phyloP scores from a whole-genome alignment of 345 rosid species.

The Bruguiera parviflora region DNA sequence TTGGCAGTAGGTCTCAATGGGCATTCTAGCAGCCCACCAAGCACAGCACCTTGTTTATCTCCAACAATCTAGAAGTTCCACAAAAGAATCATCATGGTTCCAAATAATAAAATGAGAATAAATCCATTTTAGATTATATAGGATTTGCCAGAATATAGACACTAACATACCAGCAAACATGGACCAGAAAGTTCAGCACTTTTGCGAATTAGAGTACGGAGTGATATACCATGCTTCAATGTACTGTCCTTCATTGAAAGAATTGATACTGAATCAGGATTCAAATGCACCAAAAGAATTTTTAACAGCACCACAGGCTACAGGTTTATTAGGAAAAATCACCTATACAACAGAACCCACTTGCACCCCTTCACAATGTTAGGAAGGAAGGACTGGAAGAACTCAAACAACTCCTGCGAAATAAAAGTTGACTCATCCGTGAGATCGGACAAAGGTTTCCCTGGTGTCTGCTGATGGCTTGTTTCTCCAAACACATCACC shows the following conservation, averaged over 20 bases:
- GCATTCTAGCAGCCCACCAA: conserved; percentile 79
- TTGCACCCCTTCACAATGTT: conserved; percentile 82
- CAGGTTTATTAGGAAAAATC: conserved; percentile 20
- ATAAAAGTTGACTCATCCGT: conserved; percentile 61
- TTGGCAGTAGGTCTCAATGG: conserved; percentile 79
- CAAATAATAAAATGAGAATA: not conserved
- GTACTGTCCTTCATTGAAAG: conserved; percentile 94
- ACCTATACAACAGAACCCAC: conserved; percentile 89
- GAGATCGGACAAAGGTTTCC: conserved; percentile 41
- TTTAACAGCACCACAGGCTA: not conserved
- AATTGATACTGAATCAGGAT: conserved; percentile 36
- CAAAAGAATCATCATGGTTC: conserved; percentile 5
- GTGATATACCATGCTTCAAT: conserved; percentile 89
- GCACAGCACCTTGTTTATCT: conserved; percentile 77
- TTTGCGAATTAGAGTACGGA: conserved; percentile 83
- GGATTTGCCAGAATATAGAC: conserved; percentile 1
- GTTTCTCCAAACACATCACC: conserved; percentile 48
- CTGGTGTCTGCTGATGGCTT: conserved; percentile 30
- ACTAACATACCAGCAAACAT: conserved; percentile 61
- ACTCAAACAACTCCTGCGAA: conserved; percentile 58
- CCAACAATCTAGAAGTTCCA: conserved; percentile 59
- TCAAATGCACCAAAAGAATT: conserved; percentile 8
- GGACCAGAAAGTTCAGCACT: conserved; percentile 79
- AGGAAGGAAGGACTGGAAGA: conserved; percentile 74
- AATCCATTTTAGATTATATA: not conserved